phyloP scores from a whole-genome alignment of 495 filamentous ascomycete genomes.

The Choiromyces venosus region DNA sequence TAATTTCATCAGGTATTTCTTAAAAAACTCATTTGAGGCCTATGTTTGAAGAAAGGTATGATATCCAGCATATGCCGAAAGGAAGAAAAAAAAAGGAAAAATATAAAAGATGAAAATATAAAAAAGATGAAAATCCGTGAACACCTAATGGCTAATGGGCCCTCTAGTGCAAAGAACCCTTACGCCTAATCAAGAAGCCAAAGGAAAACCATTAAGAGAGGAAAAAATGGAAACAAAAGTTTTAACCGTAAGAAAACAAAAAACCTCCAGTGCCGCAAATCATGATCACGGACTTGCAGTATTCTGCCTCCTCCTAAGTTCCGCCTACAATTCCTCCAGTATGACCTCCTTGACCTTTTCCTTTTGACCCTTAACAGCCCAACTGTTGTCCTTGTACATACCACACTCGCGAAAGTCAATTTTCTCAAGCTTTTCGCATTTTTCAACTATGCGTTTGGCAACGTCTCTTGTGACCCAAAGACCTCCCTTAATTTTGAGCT shows the following conservation, averaged over 20 bases:
- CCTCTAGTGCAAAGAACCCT: constrained; percentile 15
- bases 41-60: background rate
- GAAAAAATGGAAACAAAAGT: constrained; percentile 2
- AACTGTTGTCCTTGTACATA: constrained; percentile 34
- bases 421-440: constrained; percentile 21
- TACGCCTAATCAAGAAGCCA: background rate
- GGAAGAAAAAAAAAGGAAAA: background rate
- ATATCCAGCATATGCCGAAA: background rate
- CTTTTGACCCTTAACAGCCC: constrained; percentile 28
- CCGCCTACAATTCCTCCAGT: constrained; percentile 19
- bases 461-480: constrained; percentile 35
- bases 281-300: background rate
- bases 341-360: constrained; percentile 23
- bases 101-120: constrained; percentile 1
- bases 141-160: constrained; percentile 6
- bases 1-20: background rate
- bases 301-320: constrained; percentile 20
- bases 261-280: constrained; percentile 14
- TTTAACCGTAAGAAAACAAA: constrained; percentile 8
- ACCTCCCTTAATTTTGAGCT: constrained; percentile 31
- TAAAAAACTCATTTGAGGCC: background rate
- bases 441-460: constrained; percentile 28
- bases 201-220: background rate
- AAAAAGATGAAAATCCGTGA: constrained; percentile 13
- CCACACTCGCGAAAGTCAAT: constrained; percentile 36